Evolutionary conservation across 139 green algal genomes (phyloP).

Genomic region (Cymbomonas tetramitiformis): DNA sequence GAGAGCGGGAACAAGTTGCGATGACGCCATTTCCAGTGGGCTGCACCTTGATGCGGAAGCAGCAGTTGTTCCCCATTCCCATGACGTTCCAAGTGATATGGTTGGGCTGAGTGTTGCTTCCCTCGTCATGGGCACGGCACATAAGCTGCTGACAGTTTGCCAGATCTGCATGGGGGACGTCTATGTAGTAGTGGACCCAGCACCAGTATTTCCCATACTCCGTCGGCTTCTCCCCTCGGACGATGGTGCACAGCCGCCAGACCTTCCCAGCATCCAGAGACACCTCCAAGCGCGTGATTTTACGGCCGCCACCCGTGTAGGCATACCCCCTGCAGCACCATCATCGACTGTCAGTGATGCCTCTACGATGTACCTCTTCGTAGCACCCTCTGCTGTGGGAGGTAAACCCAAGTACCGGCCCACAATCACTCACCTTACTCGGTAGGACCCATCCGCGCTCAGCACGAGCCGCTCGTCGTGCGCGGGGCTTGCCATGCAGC

Average conservation of each 20-base stretch:
- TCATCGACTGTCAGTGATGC: too few relatives aligned
- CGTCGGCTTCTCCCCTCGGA: not conserved
- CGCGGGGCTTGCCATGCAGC: conserved; percentile 57
- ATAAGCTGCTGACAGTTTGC: not conserved
- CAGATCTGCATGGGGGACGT: conserved; percentile 49
- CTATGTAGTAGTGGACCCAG: conserved; percentile 60
- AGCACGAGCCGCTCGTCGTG: conserved; percentile 69
- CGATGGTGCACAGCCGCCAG: conserved; percentile 16
- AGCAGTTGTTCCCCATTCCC: conserved; percentile 98
- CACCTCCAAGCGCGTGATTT: conserved; percentile 83
- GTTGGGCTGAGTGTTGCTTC: conserved; percentile 38
- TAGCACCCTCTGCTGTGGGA: too few relatives aligned
- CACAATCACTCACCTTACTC: too few relatives aligned
- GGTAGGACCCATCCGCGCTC: not conserved
- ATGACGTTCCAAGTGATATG: conserved; percentile 84
- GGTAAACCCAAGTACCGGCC: too few relatives aligned
- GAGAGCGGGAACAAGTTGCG: not conserved
- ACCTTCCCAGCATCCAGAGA: conserved; percentile 68
- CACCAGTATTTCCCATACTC: conserved; percentile 30
- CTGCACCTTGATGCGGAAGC: conserved; percentile 43
- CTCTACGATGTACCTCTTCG: conserved; percentile 15
- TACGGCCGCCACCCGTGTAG: conserved; percentile 54
- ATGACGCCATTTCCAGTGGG: not conserved
- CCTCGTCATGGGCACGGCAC: conserved; percentile 42
- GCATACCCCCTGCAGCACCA: conserved; percentile 38